Evolutionary conservation across 2,329 filamentous ascomycete genomes (phyloP), one percentile per base, ranked within the genome.

Genomic region (Whalleya microplaca): DNA sequence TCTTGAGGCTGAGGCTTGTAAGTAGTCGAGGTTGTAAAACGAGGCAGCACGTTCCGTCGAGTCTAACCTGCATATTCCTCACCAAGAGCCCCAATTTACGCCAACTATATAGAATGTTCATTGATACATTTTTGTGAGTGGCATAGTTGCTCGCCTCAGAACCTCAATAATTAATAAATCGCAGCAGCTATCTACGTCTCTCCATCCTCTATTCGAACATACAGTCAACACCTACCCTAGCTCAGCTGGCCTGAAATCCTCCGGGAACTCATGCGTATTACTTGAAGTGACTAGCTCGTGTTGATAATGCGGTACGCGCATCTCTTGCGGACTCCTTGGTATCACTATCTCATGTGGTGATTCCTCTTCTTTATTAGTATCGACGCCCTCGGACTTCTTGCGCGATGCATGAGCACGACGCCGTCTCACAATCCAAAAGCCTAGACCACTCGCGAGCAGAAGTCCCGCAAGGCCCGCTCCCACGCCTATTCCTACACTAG

Each of bases 401-500:
- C 12, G 32, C 10, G 32, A 12, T 37, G 32, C 32, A 3, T 3
- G 8, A 3, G 9, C n/a, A n/a, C n/a, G 8, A 5, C 32, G 32
- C 14, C 32, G 32, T 16, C 8, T 37, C 10, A 37, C 6, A 16
- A 37, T 37, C 32, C 32, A 37, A 12, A 37, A 37, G 9, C 9
- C 32, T 12, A 37, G 32, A 3, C 3, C 32, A 14, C 32, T 16
- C 32, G 14, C 32, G 14, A 37, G 32, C 4, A 37, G 32, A 3
- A 37, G 32, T 37, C 32, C 32, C 5, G 32, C 32, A 12, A 37
- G 9, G 32, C 18, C 42, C 10, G n/a, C 2, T 10, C 43, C 44
- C 21, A 43, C 21, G 32, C 50, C 44, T 18, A 53, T 47, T 16
- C 50, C 50, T 18, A 16, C 37, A 20, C 45, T 47, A 12, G 50